These are phyloP conservation scores for Pharus latifolius DNA, from an alignment of 176 grass and related monocot species.

Conservation along the genomic window DNA sequence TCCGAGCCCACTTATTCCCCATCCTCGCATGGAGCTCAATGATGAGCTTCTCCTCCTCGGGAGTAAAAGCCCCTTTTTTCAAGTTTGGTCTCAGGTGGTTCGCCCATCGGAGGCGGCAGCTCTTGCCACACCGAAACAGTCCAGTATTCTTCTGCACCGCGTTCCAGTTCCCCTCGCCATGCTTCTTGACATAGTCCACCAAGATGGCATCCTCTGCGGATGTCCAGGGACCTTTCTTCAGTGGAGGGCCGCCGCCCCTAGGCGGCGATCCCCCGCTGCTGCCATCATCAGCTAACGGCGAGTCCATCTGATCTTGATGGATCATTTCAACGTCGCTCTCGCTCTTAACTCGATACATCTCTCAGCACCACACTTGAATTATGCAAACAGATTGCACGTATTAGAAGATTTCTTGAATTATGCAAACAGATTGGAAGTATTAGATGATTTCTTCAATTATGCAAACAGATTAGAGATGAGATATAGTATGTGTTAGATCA, in stretches of 20 bases:
- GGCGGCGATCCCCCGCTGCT: conserved; percentile 42
- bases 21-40: conserved; percentile 75
- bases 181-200: conserved; percentile 76
- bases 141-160: conserved; percentile 86
- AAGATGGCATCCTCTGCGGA: conserved; percentile 72
- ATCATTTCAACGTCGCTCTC: conserved; percentile 48
- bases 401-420: neutral
- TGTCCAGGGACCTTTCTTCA: conserved; percentile 94
- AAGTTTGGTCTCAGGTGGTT: conserved; percentile 86
- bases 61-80: conserved; percentile 74
- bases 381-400: neutral
- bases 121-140: conserved; percentile 77
- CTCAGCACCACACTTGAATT: conserved; percentile 6
- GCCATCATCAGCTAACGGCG: conserved; percentile 31
- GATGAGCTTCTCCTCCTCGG: conserved; percentile 68
- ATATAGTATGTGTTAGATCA: neutral
- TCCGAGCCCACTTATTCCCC: conserved; percentile 92
- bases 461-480: neutral
- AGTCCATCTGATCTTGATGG: conserved; percentile 43
- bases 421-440: neutral
- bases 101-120: conserved; percentile 85
- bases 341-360: conserved; percentile 45
- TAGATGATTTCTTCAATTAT: neutral
- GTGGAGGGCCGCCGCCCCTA: conserved; percentile 26
- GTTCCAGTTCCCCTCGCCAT: conserved; percentile 94